Percentiles rank a stretch among this genome's conserved stretches.
Conservation (phyloP, 495 filamentous ascomycete genomes). For the Jackrogersella minutella region DNA sequence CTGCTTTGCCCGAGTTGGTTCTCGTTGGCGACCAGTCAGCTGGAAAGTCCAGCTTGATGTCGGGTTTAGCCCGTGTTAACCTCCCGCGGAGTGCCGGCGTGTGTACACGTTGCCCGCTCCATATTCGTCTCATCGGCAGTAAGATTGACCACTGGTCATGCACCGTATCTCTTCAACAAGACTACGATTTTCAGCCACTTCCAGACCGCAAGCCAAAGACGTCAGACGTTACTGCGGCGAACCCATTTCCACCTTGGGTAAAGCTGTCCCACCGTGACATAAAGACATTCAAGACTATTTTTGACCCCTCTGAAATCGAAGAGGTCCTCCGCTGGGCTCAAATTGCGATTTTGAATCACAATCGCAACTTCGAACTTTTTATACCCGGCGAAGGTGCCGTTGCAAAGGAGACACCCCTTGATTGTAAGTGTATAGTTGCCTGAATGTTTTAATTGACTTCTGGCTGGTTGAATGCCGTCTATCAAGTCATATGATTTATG, state of each 20-base stretch:
- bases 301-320: conserved; percentile 59
- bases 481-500: not conserved
- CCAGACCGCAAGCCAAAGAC: conserved; percentile 42
- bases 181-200: conserved; percentile 58
- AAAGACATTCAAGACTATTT: conserved; percentile 55
- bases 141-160: conserved; percentile 63
- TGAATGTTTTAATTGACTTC: not conserved
- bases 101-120: conserved; percentile 79
- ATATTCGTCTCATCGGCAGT: conserved; percentile 70
- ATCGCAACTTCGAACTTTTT: conserved; percentile 52
- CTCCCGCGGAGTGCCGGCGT: conserved; percentile 73
- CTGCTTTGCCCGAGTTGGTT: conserved; percentile 75
- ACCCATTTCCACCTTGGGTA: conserved; percentile 59
- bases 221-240: conserved; percentile 49
- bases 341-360: conserved; percentile 73
- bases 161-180: conserved; percentile 64
- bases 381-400: conserved; percentile 55
- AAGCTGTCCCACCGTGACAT: conserved; percentile 38
- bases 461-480: not conserved
- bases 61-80: conserved; percentile 79
- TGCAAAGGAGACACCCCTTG: conserved; percentile 38
- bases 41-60: conserved; percentile 83
- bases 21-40: conserved; percentile 83
- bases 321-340: conserved; percentile 73
- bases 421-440: conserved; percentile 26